These are phyloP conservation scores for Plectranthus barbatus DNA, from an alignment of 257 asterid species.

Conservation along the genomic window DNA sequence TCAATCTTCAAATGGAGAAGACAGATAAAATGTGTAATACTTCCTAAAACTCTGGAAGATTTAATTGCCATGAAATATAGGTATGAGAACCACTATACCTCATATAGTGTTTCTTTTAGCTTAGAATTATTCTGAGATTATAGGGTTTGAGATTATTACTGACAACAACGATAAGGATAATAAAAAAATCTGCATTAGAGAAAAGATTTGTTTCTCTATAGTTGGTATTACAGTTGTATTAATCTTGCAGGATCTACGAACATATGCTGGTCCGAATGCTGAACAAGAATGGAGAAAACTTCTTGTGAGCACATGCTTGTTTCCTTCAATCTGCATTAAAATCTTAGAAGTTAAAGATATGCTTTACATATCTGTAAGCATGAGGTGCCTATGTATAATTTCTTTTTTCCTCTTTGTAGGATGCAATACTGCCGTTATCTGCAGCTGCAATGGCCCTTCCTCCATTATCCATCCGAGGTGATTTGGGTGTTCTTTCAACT, in stretches of 20 bases:
- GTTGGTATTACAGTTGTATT: neutral
- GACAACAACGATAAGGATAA: neutral
- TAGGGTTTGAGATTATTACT: neutral
- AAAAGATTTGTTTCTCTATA: neutral
- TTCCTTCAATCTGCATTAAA: neutral
- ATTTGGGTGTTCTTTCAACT: slow-evolving; percentile 79
- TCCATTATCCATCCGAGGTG: slow-evolving; percentile 88
- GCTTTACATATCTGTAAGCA: neutral
- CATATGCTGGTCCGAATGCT: slow-evolving; percentile 73
- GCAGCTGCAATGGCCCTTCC: slow-evolving; percentile 98
- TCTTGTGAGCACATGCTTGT: slow-evolving; percentile 50
- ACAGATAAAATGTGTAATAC: neutral
- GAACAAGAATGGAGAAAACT: slow-evolving; percentile 90
- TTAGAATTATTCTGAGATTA: neutral
- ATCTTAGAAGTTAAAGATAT: neutral
- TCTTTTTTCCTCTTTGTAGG: slow-evolving; percentile 35
- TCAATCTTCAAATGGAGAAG: neutral
- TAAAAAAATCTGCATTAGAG: neutral
- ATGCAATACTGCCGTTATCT: slow-evolving; percentile 79
- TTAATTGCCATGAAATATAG: neutral
- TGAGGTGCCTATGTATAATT: slow-evolving; percentile 1
- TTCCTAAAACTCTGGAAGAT: neutral
- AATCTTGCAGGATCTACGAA: slow-evolving; percentile 70
- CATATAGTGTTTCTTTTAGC: neutral
- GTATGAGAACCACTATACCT: neutral